phyloP scores from a whole-genome alignment of 352 stramenopile species.

The Globisporangium abappressorium region DNA sequence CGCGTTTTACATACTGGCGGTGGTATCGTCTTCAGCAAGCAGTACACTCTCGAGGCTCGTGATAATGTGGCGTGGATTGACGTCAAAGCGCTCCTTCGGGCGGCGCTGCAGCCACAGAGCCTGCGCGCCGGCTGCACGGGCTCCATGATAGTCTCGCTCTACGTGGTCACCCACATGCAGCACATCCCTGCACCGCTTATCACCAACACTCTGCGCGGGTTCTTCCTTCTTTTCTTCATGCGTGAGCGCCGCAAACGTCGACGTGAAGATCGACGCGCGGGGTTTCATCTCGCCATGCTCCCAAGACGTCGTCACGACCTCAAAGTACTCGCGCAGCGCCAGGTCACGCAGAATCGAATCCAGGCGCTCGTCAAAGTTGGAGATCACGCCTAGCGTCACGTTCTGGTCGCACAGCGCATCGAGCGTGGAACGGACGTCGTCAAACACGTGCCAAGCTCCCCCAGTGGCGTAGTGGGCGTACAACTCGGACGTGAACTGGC shows the following conservation, averaged over 20 bases:
- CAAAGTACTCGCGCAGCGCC: constrained; percentile 42
- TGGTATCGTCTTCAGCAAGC: not conserved
- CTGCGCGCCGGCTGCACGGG: constrained; percentile 32
- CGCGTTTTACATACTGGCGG: constrained; percentile 2
- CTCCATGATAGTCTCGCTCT: constrained; percentile 51
- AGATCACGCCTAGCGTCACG: constrained; percentile 60
- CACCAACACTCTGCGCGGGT: not conserved
- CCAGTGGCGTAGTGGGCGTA: constrained; percentile 52
- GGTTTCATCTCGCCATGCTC: constrained; percentile 47
- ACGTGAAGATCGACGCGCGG: constrained; percentile 48
- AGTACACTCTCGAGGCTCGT: constrained; percentile 27
- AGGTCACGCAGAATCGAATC: constrained; percentile 39
- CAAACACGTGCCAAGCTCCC: constrained; percentile 60
- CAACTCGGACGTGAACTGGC: constrained; percentile 37
- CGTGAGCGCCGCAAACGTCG: constrained; percentile 34
- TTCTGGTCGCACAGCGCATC: constrained; percentile 22
- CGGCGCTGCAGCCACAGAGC: constrained; percentile 41
- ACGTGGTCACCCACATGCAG: constrained; percentile 69
- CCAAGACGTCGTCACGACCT: constrained; percentile 65
- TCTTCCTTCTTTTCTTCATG: not conserved
- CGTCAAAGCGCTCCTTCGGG: not conserved
- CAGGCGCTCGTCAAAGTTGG: constrained; percentile 79
- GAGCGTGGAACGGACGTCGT: constrained; percentile 43
- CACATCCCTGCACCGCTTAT: constrained; percentile 14
- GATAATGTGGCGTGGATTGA: constrained; percentile 27